Base-by-base conservation (phyloP, 2,329 filamentous ascomycete genomes). In the Diaporthe sp. region DNA sequence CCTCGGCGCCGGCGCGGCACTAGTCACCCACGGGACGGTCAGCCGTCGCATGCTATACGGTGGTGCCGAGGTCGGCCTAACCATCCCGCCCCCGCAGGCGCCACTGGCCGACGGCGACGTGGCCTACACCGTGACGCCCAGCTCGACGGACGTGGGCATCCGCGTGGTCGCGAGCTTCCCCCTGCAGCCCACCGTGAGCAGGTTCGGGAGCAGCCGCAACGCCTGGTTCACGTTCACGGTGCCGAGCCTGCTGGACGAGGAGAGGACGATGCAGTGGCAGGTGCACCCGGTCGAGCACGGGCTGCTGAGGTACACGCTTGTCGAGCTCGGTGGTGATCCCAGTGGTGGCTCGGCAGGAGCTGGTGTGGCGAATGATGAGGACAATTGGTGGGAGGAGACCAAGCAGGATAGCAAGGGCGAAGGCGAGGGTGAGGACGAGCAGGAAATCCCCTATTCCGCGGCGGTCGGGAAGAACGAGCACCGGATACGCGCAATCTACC, bases 261-360 rank as follows among this genome's bases (percentile, higher is more conserved):
- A 63, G 37, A 63, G 31, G 49, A 77, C 72, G 60, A 53, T 77
- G n/a, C 76, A 77, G 74, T 77, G 76, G 76, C 76, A 77, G 72
- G 71, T 76, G 4, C 76, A 77, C 55, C 74, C 76, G 34, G 60
- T 57, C 47, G 76, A 77, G 72, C 74, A 76, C 25, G 76, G 76
- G 13, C 55, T 71, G 72, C 55, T 76, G 49, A 44, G 76, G 44
- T 77, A 77, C 55, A 74, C 76, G 31, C 76, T 77, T 2, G 73
- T 77, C 3, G 74, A 76, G 65, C 47, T 77, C 2, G 49, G 12
- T 8, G 25, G 42, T 4, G n/a, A 28, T 7, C 20, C 4, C 42
- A 4, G 31, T 9, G 70, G 28, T 25, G 42, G 2, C 22, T 4
- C 13, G 7, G 39, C 1, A 8, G n/a, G 8, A 13, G 20, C 9